These are phyloP conservation scores for Colletotrichum orchidophilum DNA, from an alignment of 2,329 filamentous ascomycete genomes.

Conservation along the genomic window DNA sequence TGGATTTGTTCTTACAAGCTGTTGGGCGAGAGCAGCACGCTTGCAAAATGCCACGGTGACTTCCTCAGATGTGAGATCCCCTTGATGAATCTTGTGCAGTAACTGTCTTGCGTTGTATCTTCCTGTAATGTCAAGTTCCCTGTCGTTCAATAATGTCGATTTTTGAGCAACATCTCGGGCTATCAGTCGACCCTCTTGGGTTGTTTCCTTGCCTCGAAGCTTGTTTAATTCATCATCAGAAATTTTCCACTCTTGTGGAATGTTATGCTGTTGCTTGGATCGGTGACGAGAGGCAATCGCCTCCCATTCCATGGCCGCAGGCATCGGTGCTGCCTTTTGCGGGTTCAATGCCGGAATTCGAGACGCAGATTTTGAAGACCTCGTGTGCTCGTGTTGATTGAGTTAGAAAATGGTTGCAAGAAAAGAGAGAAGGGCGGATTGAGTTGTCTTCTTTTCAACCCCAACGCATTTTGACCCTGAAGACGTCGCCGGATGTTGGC, in stretches of 20 bases:
- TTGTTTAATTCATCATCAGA: conserved; percentile 1
- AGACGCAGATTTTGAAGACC: no score
- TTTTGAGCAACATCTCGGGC: conserved; percentile 18
- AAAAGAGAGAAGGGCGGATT: neutral
- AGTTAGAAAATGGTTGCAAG: neutral
- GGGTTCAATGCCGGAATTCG: no score
- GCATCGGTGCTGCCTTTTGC: neutral
- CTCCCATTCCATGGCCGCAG: conserved; percentile 23
- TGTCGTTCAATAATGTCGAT: conserved; percentile 31
- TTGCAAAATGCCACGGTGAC: conserved; percentile 41
- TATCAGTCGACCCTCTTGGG: conserved; percentile 27
- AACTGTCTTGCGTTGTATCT: conserved; percentile 31
- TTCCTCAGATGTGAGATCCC: conserved; percentile 36
- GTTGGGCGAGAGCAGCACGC: conserved; percentile 41
- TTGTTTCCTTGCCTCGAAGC: conserved; percentile 20
- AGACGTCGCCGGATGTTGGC: neutral
- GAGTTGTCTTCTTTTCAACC: neutral
- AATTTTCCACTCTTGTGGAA: conserved; percentile 31
- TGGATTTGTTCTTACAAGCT: conserved; percentile 30
- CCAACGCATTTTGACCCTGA: neutral
- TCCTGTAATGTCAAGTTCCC: conserved; percentile 38
- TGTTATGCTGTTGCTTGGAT: conserved; percentile 17
- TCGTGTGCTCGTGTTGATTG: neutral
- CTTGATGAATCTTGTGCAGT: conserved; percentile 29
- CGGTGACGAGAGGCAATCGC: conserved; percentile 28